A percentile compares a stretch with the other conserved stretches of the same genome.
phyloP scores from a whole-genome alignment of 768 basidiomycete species.

The Boletus speciosus region DNA sequence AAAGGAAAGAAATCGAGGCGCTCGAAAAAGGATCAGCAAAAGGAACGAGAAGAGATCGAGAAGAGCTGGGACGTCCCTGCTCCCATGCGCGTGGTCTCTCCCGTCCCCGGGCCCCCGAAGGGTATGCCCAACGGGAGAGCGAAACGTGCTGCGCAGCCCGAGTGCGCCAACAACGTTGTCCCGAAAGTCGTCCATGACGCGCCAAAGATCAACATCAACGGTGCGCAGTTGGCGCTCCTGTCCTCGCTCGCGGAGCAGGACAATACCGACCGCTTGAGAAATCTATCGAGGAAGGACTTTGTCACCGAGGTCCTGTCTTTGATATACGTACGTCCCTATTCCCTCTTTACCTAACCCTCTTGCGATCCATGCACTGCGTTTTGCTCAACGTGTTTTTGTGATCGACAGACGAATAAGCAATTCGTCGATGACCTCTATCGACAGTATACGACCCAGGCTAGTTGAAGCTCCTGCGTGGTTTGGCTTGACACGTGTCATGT shows the following conservation, averaged over 20 bases:
- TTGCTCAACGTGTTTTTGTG: neutral
- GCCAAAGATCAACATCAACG: conserved; percentile 18
- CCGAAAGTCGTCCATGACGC: conserved; percentile 7
- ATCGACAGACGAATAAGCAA: conserved; percentile 53
- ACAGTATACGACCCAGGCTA: conserved; percentile 39
- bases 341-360: neutral
- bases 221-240: conserved; percentile 22
- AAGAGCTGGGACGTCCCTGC: conserved; percentile 57
- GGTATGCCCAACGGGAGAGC: conserved; percentile 26
- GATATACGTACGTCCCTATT: conserved; percentile 48
- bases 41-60: conserved; percentile 51
- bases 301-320: conserved; percentile 56
- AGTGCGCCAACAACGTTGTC: neutral
- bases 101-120: conserved; percentile 1
- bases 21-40: conserved; percentile 35
- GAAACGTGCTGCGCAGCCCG: conserved; percentile 12
- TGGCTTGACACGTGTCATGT: neutral
- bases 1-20: conserved; percentile 25
- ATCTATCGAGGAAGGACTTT: conserved; percentile 53
- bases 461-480: neutral
- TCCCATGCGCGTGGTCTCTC: conserved; percentile 18
- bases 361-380: too few relatives aligned
- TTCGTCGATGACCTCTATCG: conserved; percentile 64
- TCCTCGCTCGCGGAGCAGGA: conserved; percentile 23
- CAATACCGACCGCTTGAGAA: conserved; percentile 12